Conservation (phyloP, 1,284 basidiomycete species). For the Cutaneotrichosporon spelunceum region DNA sequence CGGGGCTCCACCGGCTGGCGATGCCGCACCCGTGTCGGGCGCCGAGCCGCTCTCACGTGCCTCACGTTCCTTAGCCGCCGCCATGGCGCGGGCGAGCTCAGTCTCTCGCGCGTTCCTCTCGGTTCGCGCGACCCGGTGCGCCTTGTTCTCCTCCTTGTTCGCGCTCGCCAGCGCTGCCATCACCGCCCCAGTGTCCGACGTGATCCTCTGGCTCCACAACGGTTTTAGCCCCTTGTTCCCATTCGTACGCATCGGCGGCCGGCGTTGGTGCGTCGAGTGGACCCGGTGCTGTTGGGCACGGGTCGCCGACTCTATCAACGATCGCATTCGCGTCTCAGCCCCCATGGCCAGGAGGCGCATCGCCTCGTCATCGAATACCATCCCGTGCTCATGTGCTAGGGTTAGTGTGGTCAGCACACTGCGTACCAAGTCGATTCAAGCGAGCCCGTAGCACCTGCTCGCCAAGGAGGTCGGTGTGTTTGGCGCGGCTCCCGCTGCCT, state of each 20-base stretch:
- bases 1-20: constrained; percentile 7
- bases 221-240: constrained; percentile 15
- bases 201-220: constrained; percentile 40
- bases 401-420: neutral
- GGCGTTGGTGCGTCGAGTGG: constrained; percentile 37
- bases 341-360: constrained; percentile 42
- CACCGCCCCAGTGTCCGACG: constrained; percentile 36
- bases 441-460: constrained; percentile 28
- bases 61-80: constrained; percentile 17
- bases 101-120: constrained; percentile 43
- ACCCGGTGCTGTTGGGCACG: constrained; percentile 45
- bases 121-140: constrained; percentile 39
- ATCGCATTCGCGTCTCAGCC: constrained; percentile 40
- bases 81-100: constrained; percentile 32
- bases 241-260: constrained; percentile 26
- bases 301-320: constrained; percentile 34
- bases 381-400: constrained; percentile 32
- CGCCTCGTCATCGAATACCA: constrained; percentile 41
- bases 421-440: constrained; percentile 32
- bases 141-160: constrained; percentile 42
- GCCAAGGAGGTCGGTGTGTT: constrained; percentile 39
- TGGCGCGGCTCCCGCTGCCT: constrained; percentile 28
- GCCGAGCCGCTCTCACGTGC: constrained; percentile 9
- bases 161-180: constrained; percentile 33
- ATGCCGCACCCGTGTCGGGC: neutral